These are phyloP conservation scores for Coemansia sp. DNA, from an alignment of 192 early-diverging fungal genomes.

Conservation along the genomic window DNA sequence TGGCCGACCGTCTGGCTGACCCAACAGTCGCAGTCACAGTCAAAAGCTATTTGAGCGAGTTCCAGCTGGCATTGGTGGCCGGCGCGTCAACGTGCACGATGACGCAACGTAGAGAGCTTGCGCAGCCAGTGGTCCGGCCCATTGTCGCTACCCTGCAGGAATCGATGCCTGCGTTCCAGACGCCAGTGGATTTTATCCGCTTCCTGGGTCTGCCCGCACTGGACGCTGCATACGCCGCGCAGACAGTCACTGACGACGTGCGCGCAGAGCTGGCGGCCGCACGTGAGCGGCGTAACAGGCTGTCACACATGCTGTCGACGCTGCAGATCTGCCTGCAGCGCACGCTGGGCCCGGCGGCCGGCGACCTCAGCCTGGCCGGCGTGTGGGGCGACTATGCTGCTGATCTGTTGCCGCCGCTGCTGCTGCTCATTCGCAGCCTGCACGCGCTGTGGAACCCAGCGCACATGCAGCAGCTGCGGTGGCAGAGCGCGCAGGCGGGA, in stretches of 20 bases:
- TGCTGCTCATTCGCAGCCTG: conserved; percentile 32
- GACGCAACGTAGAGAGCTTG: conserved; percentile 33
- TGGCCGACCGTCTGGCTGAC: conserved; percentile 27
- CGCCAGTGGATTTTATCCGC: conserved; percentile 20
- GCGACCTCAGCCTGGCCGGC: conserved; percentile 11
- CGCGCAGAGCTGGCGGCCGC: conserved; percentile 9
- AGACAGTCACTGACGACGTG: neutral
- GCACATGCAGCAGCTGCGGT: conserved; percentile 24
- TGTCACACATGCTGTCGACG: conserved; percentile 23
- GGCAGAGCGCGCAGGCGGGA: conserved; percentile 27
- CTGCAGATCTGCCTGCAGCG: conserved; percentile 38
- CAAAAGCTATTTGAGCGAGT: conserved; percentile 44
- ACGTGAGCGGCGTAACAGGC: conserved; percentile 9
- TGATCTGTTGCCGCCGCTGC: conserved; percentile 24
- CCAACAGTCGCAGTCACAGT: conserved; percentile 13
- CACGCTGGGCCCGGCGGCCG: conserved; percentile 16
- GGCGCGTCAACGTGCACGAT: conserved; percentile 27
- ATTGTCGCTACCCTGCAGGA: conserved; percentile 25
- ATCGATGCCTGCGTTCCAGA: conserved; percentile 26
- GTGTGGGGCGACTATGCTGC: conserved; percentile 38
- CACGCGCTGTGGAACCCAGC: conserved; percentile 44
- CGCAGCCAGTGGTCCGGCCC: conserved; percentile 37
- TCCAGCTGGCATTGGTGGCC: conserved; percentile 39
- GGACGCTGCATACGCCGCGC: conserved; percentile 19
- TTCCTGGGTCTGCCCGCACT: conserved; percentile 32